Conservation (phyloP, 371 early-diverging fungal species). For the Mortierella sp. region DNA sequence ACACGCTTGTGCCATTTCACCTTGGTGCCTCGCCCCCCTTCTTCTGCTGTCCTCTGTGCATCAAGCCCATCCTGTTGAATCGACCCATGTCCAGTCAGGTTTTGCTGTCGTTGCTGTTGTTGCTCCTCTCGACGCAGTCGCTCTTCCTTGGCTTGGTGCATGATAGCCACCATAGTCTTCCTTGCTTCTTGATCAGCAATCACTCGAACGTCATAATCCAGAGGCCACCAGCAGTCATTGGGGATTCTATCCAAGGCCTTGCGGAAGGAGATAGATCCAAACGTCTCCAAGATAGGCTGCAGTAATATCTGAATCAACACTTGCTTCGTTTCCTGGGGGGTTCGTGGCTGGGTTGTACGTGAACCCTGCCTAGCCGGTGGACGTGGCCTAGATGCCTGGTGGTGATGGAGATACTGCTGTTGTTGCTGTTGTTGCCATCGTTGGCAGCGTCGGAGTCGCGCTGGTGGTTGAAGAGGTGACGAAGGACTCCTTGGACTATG, state of each 20-base stretch:
- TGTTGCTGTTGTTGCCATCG: constrained; percentile 3
- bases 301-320: constrained; percentile 24
- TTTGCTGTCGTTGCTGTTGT: constrained; percentile 4
- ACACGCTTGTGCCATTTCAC: neutral
- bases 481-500: neutral
- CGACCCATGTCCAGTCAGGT: neutral
- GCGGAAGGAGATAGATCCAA: constrained; percentile 36
- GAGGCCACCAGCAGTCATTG: constrained; percentile 46
- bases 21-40: neutral
- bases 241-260: constrained; percentile 40
- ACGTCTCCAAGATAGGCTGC: constrained; percentile 25
- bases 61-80: neutral
- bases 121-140: neutral
- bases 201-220: constrained; percentile 36
- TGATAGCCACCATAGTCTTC: constrained; percentile 27
- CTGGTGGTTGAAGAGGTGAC: neutral
- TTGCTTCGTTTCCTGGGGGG: constrained; percentile 21
- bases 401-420: neutral
- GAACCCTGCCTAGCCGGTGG: neutral
- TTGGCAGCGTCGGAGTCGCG: constrained; percentile 1
- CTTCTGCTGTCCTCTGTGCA: too few species aligned
- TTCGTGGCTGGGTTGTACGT: neutral
- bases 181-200: constrained; percentile 32
- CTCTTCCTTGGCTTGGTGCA: constrained; percentile 2
- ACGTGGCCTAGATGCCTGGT: neutral